Conservation (phyloP, 1,284 basidiomycete genomes). For the Bjerkandera adusta region DNA sequence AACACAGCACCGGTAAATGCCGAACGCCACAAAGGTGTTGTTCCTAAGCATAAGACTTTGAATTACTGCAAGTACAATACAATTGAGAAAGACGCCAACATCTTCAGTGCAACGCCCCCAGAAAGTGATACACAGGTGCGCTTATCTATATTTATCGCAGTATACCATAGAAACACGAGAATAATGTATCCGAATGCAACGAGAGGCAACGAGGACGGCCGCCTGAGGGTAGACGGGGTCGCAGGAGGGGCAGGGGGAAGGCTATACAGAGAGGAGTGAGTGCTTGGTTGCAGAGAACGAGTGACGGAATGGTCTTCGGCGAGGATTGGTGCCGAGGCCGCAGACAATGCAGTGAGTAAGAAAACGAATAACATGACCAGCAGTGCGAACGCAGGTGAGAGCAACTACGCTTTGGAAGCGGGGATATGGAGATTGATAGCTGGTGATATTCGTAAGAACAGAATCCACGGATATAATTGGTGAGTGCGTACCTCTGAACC, state of each 20-base stretch:
- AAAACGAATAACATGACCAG: slow-evolving; percentile 4
- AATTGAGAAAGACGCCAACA: too few species aligned
- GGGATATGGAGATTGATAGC: slow-evolving; percentile 21
- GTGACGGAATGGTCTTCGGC: neutral
- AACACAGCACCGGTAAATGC: too few species aligned
- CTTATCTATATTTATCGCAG: slow-evolving; percentile 6
- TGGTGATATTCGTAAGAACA: slow-evolving; percentile 2
- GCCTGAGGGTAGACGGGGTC: neutral
- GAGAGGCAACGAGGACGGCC: neutral
- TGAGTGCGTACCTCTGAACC: slow-evolving; percentile 75
- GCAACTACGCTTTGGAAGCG: slow-evolving; percentile 15
- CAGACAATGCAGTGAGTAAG: neutral
- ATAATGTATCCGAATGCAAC: slow-evolving; percentile 6
- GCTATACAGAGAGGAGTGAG: slow-evolving; percentile 12
- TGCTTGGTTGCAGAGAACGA: slow-evolving; percentile 10
- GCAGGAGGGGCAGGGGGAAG: neutral
- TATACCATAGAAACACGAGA: slow-evolving; percentile 6
- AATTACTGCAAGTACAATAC: too few species aligned
- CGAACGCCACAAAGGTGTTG: too few species aligned
- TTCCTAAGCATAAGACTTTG: too few species aligned
- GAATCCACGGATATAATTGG: neutral
- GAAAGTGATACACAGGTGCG: slow-evolving; percentile 1
- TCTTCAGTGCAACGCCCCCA: too few species aligned
- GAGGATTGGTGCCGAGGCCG: neutral
- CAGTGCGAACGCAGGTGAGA: neutral